Base-by-base conservation (phyloP, 768 basidiomycete genomes). In the Rhodosporidiobolus odoratus region DNA sequence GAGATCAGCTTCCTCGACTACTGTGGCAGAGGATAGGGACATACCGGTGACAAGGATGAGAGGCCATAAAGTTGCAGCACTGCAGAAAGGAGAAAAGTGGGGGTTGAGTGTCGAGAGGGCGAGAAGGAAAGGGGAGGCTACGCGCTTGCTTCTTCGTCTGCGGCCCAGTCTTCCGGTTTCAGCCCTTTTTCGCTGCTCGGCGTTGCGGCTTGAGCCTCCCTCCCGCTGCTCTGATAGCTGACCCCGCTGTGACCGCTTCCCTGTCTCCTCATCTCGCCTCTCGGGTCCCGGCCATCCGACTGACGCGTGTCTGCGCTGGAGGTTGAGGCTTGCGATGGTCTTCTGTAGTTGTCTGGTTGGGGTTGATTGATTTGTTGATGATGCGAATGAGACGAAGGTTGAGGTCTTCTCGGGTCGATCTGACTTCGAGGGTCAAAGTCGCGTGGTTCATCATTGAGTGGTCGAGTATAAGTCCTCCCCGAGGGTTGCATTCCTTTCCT, bases 41-140 rank as follows among this genome's bases (percentile, higher is more conserved):
- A 50, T 50, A 53, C 68, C 1, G 69, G 69, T 2, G 69, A 19
- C 13, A 70, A 58, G 21, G 63, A 60, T 4, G 66, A 58, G 35
- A 73, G 48, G 23, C 72, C 72, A 53, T 73, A 73, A 19, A 73
- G 62, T 37, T 59, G 57, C 1, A 73, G 50, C 68, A 73, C 71
- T 72, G 66, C 19, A 30, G 4, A 35, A 2, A 2, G 3, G n/a
- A 9, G 19, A 27, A 25, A 37, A 27, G 38, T 45, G 13, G 48
- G 27, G 30, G 56, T 6, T n/a, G 38, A 45, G 16, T 9, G 13
- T 15, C 35, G 3, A 5, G 38, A 16, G 4, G 19, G 52, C 34
- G 25, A 2, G 34, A 27, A 9, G 6, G 34, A 41, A 21, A 23
- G 34, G 37, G 0, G 38, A 19, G 12, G 34, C 60, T 17, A 45